A percentile compares a stretch with the other conserved stretches of the same genome.
phyloP scores from a whole-genome alignment of 2,329 filamentous ascomycete genomes.

The Amylocarpus encephaloides region DNA sequence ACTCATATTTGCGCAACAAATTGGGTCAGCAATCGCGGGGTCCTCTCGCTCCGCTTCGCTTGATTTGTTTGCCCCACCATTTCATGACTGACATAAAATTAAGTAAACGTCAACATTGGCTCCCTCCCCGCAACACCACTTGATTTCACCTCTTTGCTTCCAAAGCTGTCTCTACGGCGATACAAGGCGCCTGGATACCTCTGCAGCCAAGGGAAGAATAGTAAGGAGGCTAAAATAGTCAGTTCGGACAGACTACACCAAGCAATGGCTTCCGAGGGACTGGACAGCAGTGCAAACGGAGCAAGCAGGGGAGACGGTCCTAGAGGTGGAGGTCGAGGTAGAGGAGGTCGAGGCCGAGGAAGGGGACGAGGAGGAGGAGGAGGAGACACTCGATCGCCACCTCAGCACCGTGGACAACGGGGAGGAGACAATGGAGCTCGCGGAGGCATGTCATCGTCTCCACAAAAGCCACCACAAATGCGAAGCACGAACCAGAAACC shows the following conservation, averaged over 20 bases:
- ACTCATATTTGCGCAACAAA: not conserved
- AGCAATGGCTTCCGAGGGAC: conserved; percentile 22
- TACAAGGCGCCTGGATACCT: too few relatives aligned
- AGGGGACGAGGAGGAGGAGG: conserved; percentile 20
- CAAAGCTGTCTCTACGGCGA: not conserved
- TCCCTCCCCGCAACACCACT: not conserved
- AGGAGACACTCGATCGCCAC: not conserved
- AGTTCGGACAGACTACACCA: not conserved
- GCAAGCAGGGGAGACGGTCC: conserved; percentile 29
- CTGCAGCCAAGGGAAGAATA: not conserved
- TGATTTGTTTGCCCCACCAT: conserved; percentile 3
- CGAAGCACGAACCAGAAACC: not conserved
- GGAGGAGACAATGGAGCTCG: conserved; percentile 11
- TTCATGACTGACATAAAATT: conserved; percentile 1
- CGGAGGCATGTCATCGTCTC: not conserved
- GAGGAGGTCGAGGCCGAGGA: conserved; percentile 33
- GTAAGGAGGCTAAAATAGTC: not conserved
- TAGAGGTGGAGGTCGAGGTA: conserved; percentile 34
- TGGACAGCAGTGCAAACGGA: conserved; percentile 21
- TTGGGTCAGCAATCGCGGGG: not conserved
- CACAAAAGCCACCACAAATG: conserved; percentile 3
- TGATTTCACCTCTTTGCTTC: too few relatives aligned
- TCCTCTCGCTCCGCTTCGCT: not conserved
- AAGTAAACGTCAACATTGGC: not conserved
- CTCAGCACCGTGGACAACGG: conserved; percentile 15